Evolutionary conservation across 2,329 filamentous ascomycete species (phyloP), one percentile per base, ranked within the genome.

Genomic region (Alternaria brassicae): DNA sequence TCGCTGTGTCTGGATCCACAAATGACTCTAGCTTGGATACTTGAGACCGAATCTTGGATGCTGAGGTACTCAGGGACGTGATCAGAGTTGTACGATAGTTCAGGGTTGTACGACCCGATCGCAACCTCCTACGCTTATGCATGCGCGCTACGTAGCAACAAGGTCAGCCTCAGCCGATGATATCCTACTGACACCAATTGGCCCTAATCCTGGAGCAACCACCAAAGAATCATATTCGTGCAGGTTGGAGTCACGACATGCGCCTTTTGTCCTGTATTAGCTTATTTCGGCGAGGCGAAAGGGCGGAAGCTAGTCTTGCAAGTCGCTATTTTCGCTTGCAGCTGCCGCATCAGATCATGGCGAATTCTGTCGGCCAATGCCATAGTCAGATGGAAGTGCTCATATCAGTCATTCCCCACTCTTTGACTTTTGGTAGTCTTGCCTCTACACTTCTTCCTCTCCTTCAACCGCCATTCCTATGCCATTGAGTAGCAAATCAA

Each of bases 221-320:
- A 45, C 36, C 27, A 17, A 17, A 25, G 6, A 10, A 39, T 25
- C 30, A 7, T 8, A 39, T 10, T 37, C 32, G 21, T 28, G 37
- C 30, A 59, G 45, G 10, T 48, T 41, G 47, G 56, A 58, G 52
- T 61, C 60, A 65, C 48, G 47, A 23, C 36, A 44, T 58, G 58
- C 56, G 30, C 25, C 21, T 41, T 34, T 8, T 59, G 40, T 59
- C 58, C 58, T 55, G 23, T 56, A 40, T 54, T 53, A 52, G 57
- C n/a, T 19, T 21, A 40, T 40, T 19, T 40, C 19, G 30, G 27
- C 39, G 59, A 55, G 60, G 42, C 56, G 55, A 66, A 67, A 72
- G 64, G 69, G 69, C 67, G 65, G 39, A 55, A 53, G 63, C 68
- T 59, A 69, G 56, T 58, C 61, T 60, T 60, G 19, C 36, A 58